These are phyloP conservation scores for Colletotrichum agaves DNA, from an alignment of 2,329 filamentous ascomycete genomes.

Conservation along the genomic window DNA sequence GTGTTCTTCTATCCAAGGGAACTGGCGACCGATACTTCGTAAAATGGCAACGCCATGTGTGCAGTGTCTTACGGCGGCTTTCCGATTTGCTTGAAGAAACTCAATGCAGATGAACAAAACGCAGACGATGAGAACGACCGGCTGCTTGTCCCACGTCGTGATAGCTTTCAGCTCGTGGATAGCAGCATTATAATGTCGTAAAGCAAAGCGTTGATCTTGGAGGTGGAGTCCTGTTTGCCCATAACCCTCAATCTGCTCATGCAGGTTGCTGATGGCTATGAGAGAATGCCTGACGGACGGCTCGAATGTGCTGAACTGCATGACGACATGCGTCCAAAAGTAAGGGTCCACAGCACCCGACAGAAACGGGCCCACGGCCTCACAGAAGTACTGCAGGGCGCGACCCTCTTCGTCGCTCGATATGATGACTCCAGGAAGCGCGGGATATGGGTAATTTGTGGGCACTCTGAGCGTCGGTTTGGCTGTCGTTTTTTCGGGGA, in stretches of 20 bases:
- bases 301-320: constrained; percentile 56
- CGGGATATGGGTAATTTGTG: constrained; percentile 23
- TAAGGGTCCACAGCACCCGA: constrained; percentile 53
- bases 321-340: constrained; percentile 59
- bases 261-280: constrained; percentile 59
- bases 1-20: constrained; percentile 29
- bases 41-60: constrained; percentile 33
- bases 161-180: constrained; percentile 55
- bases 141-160: constrained; percentile 39
- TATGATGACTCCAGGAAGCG: constrained; percentile 32
- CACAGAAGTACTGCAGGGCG: constrained; percentile 48
- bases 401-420: constrained; percentile 38
- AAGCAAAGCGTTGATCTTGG: constrained; percentile 46
- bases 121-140: constrained; percentile 55
- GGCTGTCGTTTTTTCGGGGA: constrained; percentile 37
- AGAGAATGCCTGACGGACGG: constrained; percentile 61
- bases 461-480: constrained; percentile 38
- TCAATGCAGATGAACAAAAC: constrained; percentile 66
- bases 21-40: constrained; percentile 18
- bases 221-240: background rate
- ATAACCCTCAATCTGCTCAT: constrained; percentile 47
- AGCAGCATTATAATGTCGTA: constrained; percentile 61
- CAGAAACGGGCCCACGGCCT: constrained; percentile 48
- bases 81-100: constrained; percentile 52
- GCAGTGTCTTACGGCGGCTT: constrained; percentile 29